Conservation (phyloP, 345 rosid species). For the Populus ilicifolia region DNA sequence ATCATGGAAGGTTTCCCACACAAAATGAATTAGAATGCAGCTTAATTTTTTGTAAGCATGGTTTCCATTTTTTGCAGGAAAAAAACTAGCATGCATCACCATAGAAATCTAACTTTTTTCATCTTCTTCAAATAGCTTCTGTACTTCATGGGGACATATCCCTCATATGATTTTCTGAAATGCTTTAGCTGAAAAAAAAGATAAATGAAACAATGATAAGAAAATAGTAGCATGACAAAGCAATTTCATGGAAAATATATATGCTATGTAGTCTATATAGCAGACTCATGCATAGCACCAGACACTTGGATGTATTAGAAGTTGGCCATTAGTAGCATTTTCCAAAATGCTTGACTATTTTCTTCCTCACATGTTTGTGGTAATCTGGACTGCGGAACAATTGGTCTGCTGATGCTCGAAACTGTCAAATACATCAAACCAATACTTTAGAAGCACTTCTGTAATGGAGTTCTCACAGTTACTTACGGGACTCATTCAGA, state of each 20-base stretch:
- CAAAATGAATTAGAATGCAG: slow-evolving; percentile 20
- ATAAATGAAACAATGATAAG: background rate
- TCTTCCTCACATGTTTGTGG: slow-evolving; percentile 76
- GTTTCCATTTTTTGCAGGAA: slow-evolving; percentile 7
- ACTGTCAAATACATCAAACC: slow-evolving; percentile 36
- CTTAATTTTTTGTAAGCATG: slow-evolving; percentile 2
- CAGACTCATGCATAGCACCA: background rate
- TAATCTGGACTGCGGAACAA: slow-evolving; percentile 72
- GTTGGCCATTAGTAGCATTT: background rate
- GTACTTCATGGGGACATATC: slow-evolving; percentile 86
- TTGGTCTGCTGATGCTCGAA: slow-evolving; percentile 95
- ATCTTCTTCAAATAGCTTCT: slow-evolving; percentile 70
- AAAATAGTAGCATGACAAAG: background rate
- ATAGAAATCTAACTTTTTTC: slow-evolving; percentile 75
- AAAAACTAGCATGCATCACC: slow-evolving; percentile 22
- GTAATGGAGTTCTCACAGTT: background rate
- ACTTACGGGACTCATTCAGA: background rate
- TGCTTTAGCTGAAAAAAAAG: slow-evolving; percentile 59
- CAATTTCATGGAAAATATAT: background rate
- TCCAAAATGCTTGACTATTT: slow-evolving; percentile 50
- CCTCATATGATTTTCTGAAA: slow-evolving; percentile 66
- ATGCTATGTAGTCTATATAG: background rate
- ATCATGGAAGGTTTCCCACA: slow-evolving; percentile 17
- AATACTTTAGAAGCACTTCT: background rate
- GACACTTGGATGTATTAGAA: background rate